phyloP scores from a whole-genome alignment of 2,329 filamentous ascomycete species.

The Nigrospora osmanthi region DNA sequence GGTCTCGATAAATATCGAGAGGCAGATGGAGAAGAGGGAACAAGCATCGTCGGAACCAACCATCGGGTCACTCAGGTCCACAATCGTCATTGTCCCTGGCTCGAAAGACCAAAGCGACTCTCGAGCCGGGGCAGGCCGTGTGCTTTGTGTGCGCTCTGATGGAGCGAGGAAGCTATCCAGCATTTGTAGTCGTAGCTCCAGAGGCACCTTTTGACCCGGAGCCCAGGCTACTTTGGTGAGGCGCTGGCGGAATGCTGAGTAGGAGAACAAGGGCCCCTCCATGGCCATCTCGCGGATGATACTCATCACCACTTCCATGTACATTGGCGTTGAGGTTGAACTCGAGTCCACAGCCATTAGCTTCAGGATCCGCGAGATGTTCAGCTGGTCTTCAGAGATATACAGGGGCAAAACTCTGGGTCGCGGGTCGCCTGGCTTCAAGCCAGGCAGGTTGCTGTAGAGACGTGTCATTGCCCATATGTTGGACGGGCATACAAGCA shows the following conservation, averaged over 20 bases:
- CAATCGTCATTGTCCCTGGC: slow-evolving; percentile 45
- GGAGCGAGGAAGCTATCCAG: slow-evolving; percentile 55
- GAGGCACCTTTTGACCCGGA: slow-evolving; percentile 33
- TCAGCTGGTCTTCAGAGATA: slow-evolving; percentile 35
- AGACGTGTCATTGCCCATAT: slow-evolving; percentile 27
- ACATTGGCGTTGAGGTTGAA: slow-evolving; percentile 32
- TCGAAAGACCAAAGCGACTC: slow-evolving; percentile 20
- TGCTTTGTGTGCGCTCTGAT: slow-evolving; percentile 3
- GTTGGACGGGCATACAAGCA: slow-evolving; percentile 40
- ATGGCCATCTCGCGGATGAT: slow-evolving; percentile 41
- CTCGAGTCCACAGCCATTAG: slow-evolving; percentile 40
- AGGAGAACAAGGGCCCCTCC: slow-evolving; percentile 34
- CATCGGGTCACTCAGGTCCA: slow-evolving; percentile 68
- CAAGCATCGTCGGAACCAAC: slow-evolving; percentile 60
- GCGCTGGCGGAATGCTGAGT: slow-evolving; percentile 27
- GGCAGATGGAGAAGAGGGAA: slow-evolving; percentile 49
- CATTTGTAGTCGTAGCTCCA: slow-evolving; percentile 52
- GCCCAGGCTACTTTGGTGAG: slow-evolving; percentile 22
- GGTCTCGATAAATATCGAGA: slow-evolving; percentile 39
- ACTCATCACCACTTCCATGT: slow-evolving; percentile 29
- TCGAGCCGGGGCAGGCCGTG: not conserved
- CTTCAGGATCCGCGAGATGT: slow-evolving; percentile 38
- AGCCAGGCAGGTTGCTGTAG: slow-evolving; percentile 29
- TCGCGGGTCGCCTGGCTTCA: slow-evolving; percentile 10
- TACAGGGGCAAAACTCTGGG: slow-evolving; percentile 34